These are phyloP conservation scores for Diplosphaera chodatii DNA, from an alignment of 139 green algal genomes.

Conservation along the genomic window DNA sequence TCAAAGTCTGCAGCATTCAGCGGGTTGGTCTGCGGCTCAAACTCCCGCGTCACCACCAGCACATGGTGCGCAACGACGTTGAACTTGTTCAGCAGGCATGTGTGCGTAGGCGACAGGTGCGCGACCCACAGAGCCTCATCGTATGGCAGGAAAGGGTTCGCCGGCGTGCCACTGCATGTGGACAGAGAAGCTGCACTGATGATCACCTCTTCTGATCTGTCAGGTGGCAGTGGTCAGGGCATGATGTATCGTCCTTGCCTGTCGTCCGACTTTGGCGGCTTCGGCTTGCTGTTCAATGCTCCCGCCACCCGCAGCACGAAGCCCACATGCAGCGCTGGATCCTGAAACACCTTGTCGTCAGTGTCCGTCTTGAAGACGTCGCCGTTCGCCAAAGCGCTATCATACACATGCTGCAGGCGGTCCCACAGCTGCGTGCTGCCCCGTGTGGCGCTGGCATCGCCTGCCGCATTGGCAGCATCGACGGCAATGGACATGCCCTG, in stretches of 20 bases:
- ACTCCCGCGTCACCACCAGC: slow-evolving; percentile 67
- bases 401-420: slow-evolving; percentile 4
- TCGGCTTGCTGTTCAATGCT: slow-evolving; percentile 62
- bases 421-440: slow-evolving; percentile 16
- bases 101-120: slow-evolving; percentile 55
- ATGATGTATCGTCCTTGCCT: too few species aligned
- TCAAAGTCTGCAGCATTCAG: slow-evolving; percentile 52
- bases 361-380: slow-evolving; percentile 25
- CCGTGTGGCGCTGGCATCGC: too few species aligned
- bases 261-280: slow-evolving; percentile 13
- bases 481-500: too few species aligned
- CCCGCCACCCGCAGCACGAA: slow-evolving; percentile 61
- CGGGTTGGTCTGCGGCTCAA: slow-evolving; percentile 58
- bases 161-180: too few species aligned
- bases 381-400: slow-evolving; percentile 9
- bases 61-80: slow-evolving; percentile 59
- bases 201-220: too few species aligned
- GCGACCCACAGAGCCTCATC: slow-evolving; percentile 66
- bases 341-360: slow-evolving; percentile 4
- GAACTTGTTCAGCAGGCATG: slow-evolving; percentile 80
- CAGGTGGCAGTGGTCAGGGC: too few species aligned
- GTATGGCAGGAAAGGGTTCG: slow-evolving; percentile 81
- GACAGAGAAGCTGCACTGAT: too few species aligned
- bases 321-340: slow-evolving; percentile 8
- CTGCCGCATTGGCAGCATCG: too few species aligned